Base-by-base conservation (phyloP, 164 flowering plant genomes). In the Vitis riparia region DNA sequence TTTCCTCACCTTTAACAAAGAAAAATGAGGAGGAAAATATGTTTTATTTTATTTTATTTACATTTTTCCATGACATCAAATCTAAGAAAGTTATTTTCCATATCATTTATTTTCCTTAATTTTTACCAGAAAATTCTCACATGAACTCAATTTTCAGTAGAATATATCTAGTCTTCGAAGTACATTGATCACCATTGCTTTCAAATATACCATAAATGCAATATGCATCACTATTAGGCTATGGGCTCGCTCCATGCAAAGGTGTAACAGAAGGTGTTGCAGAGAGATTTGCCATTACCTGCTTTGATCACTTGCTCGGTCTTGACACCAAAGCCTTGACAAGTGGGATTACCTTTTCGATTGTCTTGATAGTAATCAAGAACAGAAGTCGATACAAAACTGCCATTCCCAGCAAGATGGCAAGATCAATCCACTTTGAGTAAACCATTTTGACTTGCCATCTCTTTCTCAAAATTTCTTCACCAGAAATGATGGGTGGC, bases 361-460 rank as follows among this genome's bases (percentile, higher is more conserved):
- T 2, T 8, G 16, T 58, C 72, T 72, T 80, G 11, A 75, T 65
- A 9, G 75, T 29, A 2, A 2, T 73, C 23, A 76, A 66, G 66
- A 81, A 81, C 27, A 81, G 0, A 44, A 76, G 9, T 29, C 81
- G 30, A 57, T 74, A 81, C 0, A 73, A 0, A 37, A 74, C 55
- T 12, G 68, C 68, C 84, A 81, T 81, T 11, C 71, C 79, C 6
- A 76, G 9, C 51, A 81, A 49, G 9, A 81, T 58, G 10, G 51
- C 66, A 9, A 81, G 67, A 63, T 81, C 77, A 16, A 73, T 52
- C 81, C 84, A 81, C 71, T 81, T 81, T 11, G 84, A 73, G 16
- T 60, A 61, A 12, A 63, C 71, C 70, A 68, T 56, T 14, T 78
- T 78, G 29, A 76, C 70, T 56, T 81, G 80, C 78, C 76, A 79